Conservation (phyloP, 148 eudicot species). For the Persicaria tinctoria region DNA sequence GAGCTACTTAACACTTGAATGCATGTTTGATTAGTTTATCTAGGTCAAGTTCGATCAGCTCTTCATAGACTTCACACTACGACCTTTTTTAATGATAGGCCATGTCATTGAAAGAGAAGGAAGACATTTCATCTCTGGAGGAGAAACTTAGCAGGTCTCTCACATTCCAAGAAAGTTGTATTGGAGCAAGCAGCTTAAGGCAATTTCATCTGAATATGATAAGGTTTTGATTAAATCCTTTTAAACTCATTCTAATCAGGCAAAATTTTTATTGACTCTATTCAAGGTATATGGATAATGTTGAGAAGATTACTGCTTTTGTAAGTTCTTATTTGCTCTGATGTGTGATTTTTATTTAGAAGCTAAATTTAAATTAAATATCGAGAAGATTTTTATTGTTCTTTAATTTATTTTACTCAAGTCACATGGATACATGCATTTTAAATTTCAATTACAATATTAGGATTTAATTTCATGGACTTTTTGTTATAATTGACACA, state of each 20-base stretch:
- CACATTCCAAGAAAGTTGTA: conserved; percentile 74
- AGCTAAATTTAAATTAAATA: too few species aligned
- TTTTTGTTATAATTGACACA: background rate
- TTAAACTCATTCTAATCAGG: background rate
- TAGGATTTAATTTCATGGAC: background rate
- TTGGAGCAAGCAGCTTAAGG: conserved; percentile 93
- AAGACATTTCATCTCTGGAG: conserved; percentile 78
- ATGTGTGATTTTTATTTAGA: too few species aligned
- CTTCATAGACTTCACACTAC: background rate
- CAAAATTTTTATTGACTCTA: conserved; percentile 2
- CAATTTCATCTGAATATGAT: conserved; percentile 28
- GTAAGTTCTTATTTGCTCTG: too few species aligned
- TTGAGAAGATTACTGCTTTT: conserved; percentile 4
- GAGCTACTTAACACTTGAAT: background rate
- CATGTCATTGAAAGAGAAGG: conserved; percentile 65
- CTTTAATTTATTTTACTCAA: too few species aligned
- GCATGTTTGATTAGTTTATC: background rate
- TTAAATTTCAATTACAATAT: too few species aligned
- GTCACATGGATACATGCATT: background rate
- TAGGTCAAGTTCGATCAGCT: background rate
- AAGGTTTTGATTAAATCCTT: background rate
- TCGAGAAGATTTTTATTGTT: too few species aligned
- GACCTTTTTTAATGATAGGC: conserved; percentile 35
- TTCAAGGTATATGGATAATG: conserved; percentile 84
- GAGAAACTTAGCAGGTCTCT: conserved; percentile 81